phyloP scores from a whole-genome alignment of 2,329 filamentous ascomycete genomes.

The Monilinia fructigena region DNA sequence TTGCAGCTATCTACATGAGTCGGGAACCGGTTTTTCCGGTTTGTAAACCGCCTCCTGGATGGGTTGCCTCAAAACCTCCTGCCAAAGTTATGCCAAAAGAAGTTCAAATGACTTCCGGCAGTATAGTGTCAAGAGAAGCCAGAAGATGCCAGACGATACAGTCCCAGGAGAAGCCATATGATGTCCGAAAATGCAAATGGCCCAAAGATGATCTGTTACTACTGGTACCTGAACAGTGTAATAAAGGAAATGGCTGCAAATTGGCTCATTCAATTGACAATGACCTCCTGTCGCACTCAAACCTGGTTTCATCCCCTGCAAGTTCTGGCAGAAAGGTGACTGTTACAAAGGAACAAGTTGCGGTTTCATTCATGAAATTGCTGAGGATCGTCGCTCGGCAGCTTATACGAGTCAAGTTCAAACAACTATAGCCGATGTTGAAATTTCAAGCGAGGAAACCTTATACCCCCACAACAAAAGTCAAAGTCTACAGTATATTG shows the following conservation, averaged over 20 bases:
- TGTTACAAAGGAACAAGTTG: not conserved
- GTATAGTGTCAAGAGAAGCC: not conserved
- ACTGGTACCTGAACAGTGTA: slow-evolving; percentile 21
- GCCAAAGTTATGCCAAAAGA: not conserved
- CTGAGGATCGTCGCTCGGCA: not conserved
- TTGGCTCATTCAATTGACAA: slow-evolving; percentile 14
- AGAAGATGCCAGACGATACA: not conserved
- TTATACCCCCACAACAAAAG: not conserved
- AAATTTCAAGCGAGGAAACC: not conserved
- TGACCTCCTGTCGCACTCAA: not conserved
- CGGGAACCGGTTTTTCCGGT: not conserved
- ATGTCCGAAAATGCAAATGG: too few relatives aligned
- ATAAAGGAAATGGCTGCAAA: slow-evolving; percentile 11
- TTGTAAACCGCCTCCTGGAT: not conserved
- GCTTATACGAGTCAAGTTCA: not conserved
- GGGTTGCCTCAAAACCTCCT: not conserved
- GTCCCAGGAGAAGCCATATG: not conserved
- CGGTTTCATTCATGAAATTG: not conserved
- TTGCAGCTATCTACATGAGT: slow-evolving; percentile 12
- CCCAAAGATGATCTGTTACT: slow-evolving; percentile 10
- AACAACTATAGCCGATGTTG: not conserved
- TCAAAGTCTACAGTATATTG: not conserved
- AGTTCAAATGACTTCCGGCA: not conserved
- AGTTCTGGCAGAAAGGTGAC: not conserved
- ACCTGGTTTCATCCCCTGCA: not conserved